A percentile compares a stretch with the other conserved stretches of the same genome.
phyloP scores from a whole-genome alignment of 345 rosid genomes.

The Salix dunnii region DNA sequence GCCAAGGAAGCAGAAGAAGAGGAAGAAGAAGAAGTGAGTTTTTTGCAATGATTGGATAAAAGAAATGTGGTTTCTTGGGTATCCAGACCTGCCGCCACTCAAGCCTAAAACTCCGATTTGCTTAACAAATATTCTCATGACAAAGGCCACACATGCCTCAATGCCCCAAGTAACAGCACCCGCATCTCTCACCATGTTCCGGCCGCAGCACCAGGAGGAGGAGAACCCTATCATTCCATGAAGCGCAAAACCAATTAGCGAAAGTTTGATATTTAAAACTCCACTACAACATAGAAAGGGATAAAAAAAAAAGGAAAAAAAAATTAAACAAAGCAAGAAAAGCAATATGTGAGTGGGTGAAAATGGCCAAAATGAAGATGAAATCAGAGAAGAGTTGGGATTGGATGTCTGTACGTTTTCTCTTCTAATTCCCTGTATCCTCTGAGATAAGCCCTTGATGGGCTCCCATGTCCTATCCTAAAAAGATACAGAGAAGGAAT shows the following conservation, averaged over 20 bases:
- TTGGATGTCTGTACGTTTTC: not conserved
- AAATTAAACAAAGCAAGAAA: not conserved
- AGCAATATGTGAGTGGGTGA: not conserved
- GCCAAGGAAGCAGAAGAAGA: conserved; percentile 11
- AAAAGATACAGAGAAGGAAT: not conserved
- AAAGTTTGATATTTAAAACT: not conserved
- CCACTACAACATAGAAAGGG: not conserved
- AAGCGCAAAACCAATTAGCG: not conserved
- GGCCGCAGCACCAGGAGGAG: not conserved
- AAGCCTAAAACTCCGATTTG: conserved; percentile 7
- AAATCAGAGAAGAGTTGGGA: not conserved
- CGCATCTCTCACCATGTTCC: conserved; percentile 6
- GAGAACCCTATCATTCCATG: not conserved
- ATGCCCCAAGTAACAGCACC: conserved; percentile 3
- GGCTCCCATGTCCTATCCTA: conserved; percentile 6
- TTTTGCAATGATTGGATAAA: conserved; percentile 2
- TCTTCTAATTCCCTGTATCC: not conserved
- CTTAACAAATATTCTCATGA: not conserved
- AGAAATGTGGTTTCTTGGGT: conserved; percentile 7
- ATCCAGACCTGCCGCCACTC: not conserved
- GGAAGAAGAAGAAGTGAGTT: conserved; percentile 12
- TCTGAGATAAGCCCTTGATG: not conserved
- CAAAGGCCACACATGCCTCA: not conserved
- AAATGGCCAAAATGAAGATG: not conserved
- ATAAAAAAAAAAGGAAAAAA: not conserved